Conservation (phyloP, 129 eudicot species). For the Flaveria linearis region DNA sequence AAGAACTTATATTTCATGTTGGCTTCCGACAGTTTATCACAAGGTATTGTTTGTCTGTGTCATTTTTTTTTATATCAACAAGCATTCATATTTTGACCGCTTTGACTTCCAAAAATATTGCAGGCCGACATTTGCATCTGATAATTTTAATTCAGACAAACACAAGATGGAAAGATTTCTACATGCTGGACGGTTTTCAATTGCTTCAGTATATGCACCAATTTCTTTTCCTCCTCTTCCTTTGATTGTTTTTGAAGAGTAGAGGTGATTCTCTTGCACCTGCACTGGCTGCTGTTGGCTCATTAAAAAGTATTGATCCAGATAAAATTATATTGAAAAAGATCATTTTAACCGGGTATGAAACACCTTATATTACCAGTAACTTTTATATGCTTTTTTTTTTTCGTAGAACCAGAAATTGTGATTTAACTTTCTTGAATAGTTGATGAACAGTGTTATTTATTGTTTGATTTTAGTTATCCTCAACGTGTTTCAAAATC, state of each 20-base stretch:
- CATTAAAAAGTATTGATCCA: slow-evolving; percentile 69
- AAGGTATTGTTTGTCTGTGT: slow-evolving; percentile 45
- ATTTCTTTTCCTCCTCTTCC: slow-evolving; percentile 86
- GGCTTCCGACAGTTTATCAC: slow-evolving; percentile 86
- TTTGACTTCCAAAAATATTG: slow-evolving; percentile 11
- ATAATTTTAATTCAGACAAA: slow-evolving; percentile 75
- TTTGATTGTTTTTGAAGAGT: slow-evolving; percentile 66
- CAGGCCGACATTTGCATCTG: slow-evolving; percentile 96
- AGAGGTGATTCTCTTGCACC: slow-evolving; percentile 52
- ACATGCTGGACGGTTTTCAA: slow-evolving; percentile 79
- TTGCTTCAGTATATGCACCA: slow-evolving; percentile 90
- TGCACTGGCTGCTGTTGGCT: slow-evolving; percentile 88
- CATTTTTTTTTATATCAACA: slow-evolving; percentile 4
- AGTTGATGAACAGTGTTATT: background rate
- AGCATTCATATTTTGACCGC: background rate
- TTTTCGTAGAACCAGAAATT: background rate
- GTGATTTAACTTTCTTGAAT: background rate
- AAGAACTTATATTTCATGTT: slow-evolving; percentile 81
- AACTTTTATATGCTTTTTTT: background rate
- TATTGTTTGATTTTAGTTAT: slow-evolving; percentile 51
- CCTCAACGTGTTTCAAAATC: slow-evolving; percentile 95
- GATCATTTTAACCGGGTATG: slow-evolving; percentile 89
- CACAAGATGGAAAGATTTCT: slow-evolving; percentile 99
- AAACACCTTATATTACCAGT: background rate
- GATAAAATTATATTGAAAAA: slow-evolving; percentile 83